Percentiles rank a stretch among this genome's conserved stretches.
Conservation (phyloP, 2,329 filamentous ascomycete genomes). For the Trichoderma breve region DNA sequence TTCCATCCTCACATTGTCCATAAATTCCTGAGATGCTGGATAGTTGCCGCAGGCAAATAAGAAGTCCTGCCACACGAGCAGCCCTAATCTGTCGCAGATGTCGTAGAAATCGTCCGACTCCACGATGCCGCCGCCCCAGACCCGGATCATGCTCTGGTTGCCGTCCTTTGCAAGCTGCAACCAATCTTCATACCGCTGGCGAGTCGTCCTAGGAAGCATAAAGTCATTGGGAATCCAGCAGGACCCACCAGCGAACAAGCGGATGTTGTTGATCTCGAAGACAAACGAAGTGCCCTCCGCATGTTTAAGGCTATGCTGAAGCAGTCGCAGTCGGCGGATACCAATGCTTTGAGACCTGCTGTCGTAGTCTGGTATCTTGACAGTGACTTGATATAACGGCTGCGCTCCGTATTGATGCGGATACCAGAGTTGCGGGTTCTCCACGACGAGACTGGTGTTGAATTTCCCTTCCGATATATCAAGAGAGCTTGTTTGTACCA, state of each 20-base stretch:
- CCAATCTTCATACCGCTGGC: background rate
- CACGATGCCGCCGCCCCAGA: background rate
- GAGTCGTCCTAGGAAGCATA: background rate
- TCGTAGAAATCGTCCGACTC: background rate
- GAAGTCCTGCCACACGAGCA: background rate
- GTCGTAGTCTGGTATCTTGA: too few relatives aligned
- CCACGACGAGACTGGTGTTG: too few relatives aligned
- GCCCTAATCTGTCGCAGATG: background rate
- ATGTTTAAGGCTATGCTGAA: background rate
- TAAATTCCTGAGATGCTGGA: background rate
- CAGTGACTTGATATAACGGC: background rate
- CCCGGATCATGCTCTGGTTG: background rate
- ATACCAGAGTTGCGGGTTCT: background rate
- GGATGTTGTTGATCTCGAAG: background rate
- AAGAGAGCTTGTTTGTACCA: too few relatives aligned
- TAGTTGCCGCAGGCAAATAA: background rate
- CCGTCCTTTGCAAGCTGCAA: background rate
- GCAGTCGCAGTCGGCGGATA: background rate
- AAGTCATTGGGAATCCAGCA: background rate
- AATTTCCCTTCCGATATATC: too few relatives aligned
- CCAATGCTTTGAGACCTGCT: background rate
- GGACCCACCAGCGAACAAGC: background rate
- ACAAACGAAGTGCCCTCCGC: background rate
- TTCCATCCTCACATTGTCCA: conserved; percentile 56
- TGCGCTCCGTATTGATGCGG: background rate